A percentile compares a stretch with the other conserved stretches of the same genome.
Conservation (phyloP, 768 basidiomycete species). For the Hemileccinum rubropunctum region DNA sequence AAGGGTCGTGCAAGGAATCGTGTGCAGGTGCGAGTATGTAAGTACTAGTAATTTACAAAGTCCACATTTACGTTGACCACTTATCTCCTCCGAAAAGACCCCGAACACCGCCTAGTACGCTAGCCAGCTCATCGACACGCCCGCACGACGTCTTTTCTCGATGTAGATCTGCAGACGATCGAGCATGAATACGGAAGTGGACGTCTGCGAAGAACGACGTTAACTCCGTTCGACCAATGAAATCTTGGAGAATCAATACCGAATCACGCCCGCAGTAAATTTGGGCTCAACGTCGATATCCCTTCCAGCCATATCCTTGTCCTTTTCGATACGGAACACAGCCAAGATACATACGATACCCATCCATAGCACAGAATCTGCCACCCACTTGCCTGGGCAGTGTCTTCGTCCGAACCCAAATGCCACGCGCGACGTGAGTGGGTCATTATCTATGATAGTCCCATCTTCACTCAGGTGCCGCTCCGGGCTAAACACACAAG, state of each 20-base stretch:
- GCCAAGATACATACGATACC: slow-evolving; percentile 29
- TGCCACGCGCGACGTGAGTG: slow-evolving; percentile 25
- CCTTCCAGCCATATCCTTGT: slow-evolving; percentile 23
- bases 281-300: slow-evolving; percentile 26
- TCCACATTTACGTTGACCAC: slow-evolving; percentile 17
- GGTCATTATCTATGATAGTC: slow-evolving; percentile 19
- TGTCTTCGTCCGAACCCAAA: slow-evolving; percentile 33
- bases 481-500: slow-evolving; percentile 26
- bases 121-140: too few species aligned
- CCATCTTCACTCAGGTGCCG: slow-evolving; percentile 26
- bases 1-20: slow-evolving; percentile 17
- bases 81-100: slow-evolving; percentile 18
- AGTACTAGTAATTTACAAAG: slow-evolving; percentile 2
- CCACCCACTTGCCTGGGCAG: slow-evolving; percentile 31
- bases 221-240: slow-evolving; percentile 6
- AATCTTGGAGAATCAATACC: slow-evolving; percentile 17
- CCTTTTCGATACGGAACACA: slow-evolving; percentile 19
- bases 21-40: too few species aligned
- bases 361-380: slow-evolving; percentile 32
- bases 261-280: slow-evolving; percentile 32
- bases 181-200: slow-evolving; percentile 31
- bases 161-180: slow-evolving; percentile 27
- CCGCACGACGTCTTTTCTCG: slow-evolving; percentile 19
- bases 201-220: slow-evolving; percentile 23
- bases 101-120: slow-evolving; percentile 24